Conservation (phyloP, 2,329 filamentous ascomycete genomes). For the Rutstroemia sp. region DNA sequence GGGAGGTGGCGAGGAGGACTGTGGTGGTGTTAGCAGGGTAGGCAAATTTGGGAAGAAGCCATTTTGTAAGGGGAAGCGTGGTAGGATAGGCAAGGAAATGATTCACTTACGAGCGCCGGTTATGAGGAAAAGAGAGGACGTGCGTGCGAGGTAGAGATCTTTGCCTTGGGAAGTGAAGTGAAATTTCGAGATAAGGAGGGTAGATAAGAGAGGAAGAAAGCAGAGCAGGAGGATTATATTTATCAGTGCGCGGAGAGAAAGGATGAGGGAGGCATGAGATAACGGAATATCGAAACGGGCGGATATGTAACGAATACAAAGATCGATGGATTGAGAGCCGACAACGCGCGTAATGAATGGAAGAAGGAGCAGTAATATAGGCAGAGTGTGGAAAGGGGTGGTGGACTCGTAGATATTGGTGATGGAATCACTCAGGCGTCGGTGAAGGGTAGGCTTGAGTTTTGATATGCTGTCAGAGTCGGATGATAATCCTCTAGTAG, state of each 20-base stretch:
- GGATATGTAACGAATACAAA: constrained; percentile 25
- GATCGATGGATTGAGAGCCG: constrained; percentile 10
- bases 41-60: too few relatives aligned
- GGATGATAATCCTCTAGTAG: neutral
- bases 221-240: constrained; percentile 22
- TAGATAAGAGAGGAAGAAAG: constrained; percentile 21
- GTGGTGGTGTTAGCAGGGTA: too few relatives aligned
- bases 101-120: constrained; percentile 8
- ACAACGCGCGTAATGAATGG: constrained; percentile 20
- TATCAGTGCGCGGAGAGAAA: constrained; percentile 24
- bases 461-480: constrained; percentile 12
- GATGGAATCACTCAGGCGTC: neutral
- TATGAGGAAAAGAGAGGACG: constrained; percentile 17
- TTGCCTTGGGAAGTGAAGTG: constrained; percentile 17
- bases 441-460: constrained; percentile 11
- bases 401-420: constrained; percentile 14
- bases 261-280: constrained; percentile 17
- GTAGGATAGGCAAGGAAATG: too few relatives aligned
- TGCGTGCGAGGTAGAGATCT: constrained; percentile 22
- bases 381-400: constrained; percentile 20
- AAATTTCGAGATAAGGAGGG: constrained; percentile 15
- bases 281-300: constrained; percentile 24
- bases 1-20: constrained; percentile 17
- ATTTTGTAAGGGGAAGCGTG: too few relatives aligned
- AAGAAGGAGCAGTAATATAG: constrained; percentile 27